Evolutionary conservation across 257 asterid genomes (phyloP).

Genomic region (Fraxinus excelsior): DNA sequence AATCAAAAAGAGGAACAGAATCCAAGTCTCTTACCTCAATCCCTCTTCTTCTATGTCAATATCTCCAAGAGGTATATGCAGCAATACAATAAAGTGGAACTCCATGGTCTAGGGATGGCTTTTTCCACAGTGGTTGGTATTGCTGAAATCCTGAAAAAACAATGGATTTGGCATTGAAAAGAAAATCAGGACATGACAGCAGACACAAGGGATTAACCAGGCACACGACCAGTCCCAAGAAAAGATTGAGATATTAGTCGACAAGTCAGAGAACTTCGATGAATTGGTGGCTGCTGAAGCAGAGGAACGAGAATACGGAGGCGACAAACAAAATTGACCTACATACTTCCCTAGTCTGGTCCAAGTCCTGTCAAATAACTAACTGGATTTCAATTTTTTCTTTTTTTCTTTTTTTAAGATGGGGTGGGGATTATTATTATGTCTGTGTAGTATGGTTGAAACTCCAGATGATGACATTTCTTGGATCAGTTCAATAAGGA

Average conservation of each 20-base stretch:
- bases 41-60: slow-evolving; percentile 49
- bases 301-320: slow-evolving; percentile 38
- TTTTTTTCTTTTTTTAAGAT: too few species aligned
- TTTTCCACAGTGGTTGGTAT: slow-evolving; percentile 69
- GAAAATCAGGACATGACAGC: slow-evolving; percentile 67
- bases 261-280: slow-evolving; percentile 51
- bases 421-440: too few species aligned
- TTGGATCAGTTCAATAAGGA: not conserved
- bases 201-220: slow-evolving; percentile 70
- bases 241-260: slow-evolving; percentile 64
- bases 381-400: not conserved
- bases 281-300: slow-evolving; percentile 68
- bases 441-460: not conserved
- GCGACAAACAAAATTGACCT: slow-evolving; percentile 42
- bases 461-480: not conserved
- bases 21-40: slow-evolving; percentile 47
- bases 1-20: slow-evolving; percentile 33
- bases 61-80: slow-evolving; percentile 68
- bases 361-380: not conserved
- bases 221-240: slow-evolving; percentile 56
- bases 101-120: slow-evolving; percentile 83
- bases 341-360: not conserved
- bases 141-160: slow-evolving; percentile 73
- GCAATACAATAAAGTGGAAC: slow-evolving; percentile 63
- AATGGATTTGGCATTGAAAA: slow-evolving; percentile 68